Percentiles rank a stretch among this genome's conserved stretches.
Evolutionary conservation across 2,329 filamentous ascomycete genomes (phyloP).

Genomic region (Nannizziopsis barbatae): DNA sequence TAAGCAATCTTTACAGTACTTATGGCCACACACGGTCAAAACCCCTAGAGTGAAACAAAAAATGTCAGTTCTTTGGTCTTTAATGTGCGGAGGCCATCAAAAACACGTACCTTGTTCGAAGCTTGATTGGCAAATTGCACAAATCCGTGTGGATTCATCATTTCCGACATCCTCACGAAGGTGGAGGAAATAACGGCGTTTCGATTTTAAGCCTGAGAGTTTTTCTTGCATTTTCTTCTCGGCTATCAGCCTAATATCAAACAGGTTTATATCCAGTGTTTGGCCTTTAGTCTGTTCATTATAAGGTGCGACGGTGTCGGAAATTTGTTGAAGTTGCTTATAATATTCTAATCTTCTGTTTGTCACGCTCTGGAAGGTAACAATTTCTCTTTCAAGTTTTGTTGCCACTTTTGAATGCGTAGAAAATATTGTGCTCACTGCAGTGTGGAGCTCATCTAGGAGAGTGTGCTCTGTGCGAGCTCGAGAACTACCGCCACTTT

Average conservation of each 20-base stretch:
- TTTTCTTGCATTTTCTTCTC: slow-evolving; percentile 47
- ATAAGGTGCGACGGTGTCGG: slow-evolving; percentile 69
- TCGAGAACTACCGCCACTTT: slow-evolving; percentile 43
- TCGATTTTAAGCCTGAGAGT: slow-evolving; percentile 55
- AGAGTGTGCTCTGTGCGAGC: slow-evolving; percentile 54
- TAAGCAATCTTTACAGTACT: slow-evolving; percentile 85
- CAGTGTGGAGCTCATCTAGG: slow-evolving; percentile 51
- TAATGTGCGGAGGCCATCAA: neutral
- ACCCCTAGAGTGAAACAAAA: slow-evolving; percentile 24
- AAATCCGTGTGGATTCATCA: slow-evolving; percentile 53
- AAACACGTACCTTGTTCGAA: slow-evolving; percentile 67
- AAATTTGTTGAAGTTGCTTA: slow-evolving; percentile 78
- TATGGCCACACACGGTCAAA: slow-evolving; percentile 73
- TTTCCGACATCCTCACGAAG: slow-evolving; percentile 51
- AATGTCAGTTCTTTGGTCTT: neutral
- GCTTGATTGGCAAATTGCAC: slow-evolving; percentile 69
- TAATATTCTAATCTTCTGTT: slow-evolving; percentile 85
- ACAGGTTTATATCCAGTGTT: slow-evolving; percentile 43
- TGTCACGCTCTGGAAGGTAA: slow-evolving; percentile 65
- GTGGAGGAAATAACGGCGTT: slow-evolving; percentile 62
- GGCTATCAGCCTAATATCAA: slow-evolving; percentile 30
- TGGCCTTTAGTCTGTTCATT: slow-evolving; percentile 50
- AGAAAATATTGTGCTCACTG: slow-evolving; percentile 43
- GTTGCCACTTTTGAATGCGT: slow-evolving; percentile 43
- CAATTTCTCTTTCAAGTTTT: slow-evolving; percentile 53